Percentiles rank a stretch among this genome's conserved stretches.
These are phyloP conservation scores for Lolium rigidum DNA, from an alignment of 176 grass and related monocot genomes.

Conservation along the genomic window DNA sequence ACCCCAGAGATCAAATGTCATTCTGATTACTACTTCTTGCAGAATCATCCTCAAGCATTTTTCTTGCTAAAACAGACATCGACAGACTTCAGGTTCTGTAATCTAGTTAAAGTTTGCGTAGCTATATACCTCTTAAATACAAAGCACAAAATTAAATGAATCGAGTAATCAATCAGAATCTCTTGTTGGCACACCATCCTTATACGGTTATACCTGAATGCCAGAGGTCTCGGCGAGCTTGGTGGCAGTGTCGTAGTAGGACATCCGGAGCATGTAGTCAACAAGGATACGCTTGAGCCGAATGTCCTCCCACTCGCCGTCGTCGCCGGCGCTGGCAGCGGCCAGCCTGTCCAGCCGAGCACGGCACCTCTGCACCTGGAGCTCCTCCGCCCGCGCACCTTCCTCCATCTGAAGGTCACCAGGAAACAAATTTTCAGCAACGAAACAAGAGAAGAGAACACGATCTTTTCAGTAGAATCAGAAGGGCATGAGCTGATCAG, in stretches of 20 bases:
- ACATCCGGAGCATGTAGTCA: constrained; percentile 98
- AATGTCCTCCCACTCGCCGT: constrained; percentile 62
- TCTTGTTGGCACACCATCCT: not conserved
- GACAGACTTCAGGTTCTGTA: constrained; percentile 3
- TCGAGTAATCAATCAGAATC: not conserved
- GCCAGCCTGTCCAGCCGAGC: constrained; percentile 81
- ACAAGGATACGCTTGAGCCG: constrained; percentile 87
- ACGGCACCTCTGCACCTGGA: constrained; percentile 82
- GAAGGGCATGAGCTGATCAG: constrained; percentile 5
- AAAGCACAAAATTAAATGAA: not conserved
- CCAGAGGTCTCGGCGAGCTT: constrained; percentile 60
- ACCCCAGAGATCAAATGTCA: not conserved
- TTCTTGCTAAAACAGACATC: constrained; percentile 8
- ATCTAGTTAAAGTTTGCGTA: not conserved
- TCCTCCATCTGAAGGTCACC: constrained; percentile 66
- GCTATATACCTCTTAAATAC: no score
- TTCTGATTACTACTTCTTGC: not conserved
- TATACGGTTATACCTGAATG: constrained; percentile 68
- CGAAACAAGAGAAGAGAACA: not conserved
- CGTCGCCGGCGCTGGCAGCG: constrained; percentile 48
- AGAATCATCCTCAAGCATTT: not conserved
- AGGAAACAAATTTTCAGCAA: constrained; percentile 34
- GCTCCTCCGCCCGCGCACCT: constrained; percentile 58
- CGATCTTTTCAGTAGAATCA: not conserved
- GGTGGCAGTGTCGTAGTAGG: constrained; percentile 77